Base-by-base conservation (phyloP, 768 basidiomycete genomes). In the Rhizopogon vulgaris region DNA sequence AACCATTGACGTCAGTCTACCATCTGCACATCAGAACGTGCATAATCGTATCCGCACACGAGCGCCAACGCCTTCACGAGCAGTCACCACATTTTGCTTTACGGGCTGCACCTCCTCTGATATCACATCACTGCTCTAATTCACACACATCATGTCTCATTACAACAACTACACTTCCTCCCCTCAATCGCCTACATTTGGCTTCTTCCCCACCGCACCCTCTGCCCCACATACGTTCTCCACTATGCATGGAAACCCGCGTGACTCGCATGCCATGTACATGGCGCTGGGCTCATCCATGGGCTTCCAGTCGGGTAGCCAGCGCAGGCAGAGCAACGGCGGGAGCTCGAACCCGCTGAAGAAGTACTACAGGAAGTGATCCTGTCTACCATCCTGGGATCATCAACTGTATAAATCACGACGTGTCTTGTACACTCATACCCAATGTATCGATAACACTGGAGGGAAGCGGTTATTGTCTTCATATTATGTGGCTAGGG, bases 201-300 rank as follows among this genome's bases (percentile, higher is more conserved):
- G 79, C 52, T 75, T 83, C 69, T 84, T 85, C 71, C 83, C 83
- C 32, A 65, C 73, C 14, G 76, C 63, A 9, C 69, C 76, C 5
- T 72, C 80, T 22, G 75, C 77, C 11, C 82, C 83, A 49, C 79
- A 82, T 51, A 77, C 81, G 11, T 83, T 85, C 63, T 63, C 71
- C 10, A 59, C 73, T 40, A 72, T 84, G 50, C 77, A 82, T 63
- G 78, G 79, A 65, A 75, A 80, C 58, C 83, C 83, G 37, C 80
- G 83, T 48, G 79, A 83, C 57, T 62, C 71, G 3, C 79, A 85
- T 59, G 66, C 68, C 56, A 80, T 82, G 78, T 83, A 80, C 67
- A 71, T 81, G 37, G 71, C 78, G 4, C 74, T 82, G 52, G 60
- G 69, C 54, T 58, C 67, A 12, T 56, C 68, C 28, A 52, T 63